Base-by-base conservation (phyloP, 2,329 filamentous ascomycete species). In the Monosporascus sp. region DNA sequence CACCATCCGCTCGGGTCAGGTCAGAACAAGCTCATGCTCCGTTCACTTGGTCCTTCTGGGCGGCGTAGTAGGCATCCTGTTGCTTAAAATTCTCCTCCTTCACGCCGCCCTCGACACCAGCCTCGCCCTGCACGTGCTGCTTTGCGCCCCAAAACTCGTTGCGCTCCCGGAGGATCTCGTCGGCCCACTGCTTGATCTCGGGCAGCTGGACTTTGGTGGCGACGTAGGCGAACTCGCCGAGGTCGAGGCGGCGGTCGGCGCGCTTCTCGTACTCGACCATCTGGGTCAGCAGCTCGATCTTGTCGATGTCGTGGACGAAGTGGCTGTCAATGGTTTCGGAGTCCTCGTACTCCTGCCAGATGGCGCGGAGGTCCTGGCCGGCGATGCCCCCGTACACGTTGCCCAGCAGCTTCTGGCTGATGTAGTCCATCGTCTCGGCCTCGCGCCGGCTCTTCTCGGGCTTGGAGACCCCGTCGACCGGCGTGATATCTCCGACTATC, bases 261-360 rank as follows among this genome's bases (percentile, higher is more conserved):
- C 79, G 74, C 63, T 88, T 86, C 80, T 99, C 94, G 67, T 99
- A 99, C 72, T 99, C 94, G 31, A 96, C 77, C 89, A 97, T 97
- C 76, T 99, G 94, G 66, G 96, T 75, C 56, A 99, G 74, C 60
- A 99, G 76, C 75, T 99, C 94, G 70, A 99, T 85, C 84, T 97
- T 97, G 74, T 99, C 94, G 55, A 99, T 84, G 69, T 99, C 94
- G 70, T 99, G 94, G 44, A 99, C 94, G 59, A 93, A 97, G 56
- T 86, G 79, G 61, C 88, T 89, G 68, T 99, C 93, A 16, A 86
- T 74, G 8, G 94, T 97, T 73, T 86, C 66, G 19, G 85, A 86
- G 63, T 94, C 90, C 72, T 99, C 94, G 67, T 99, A 99, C 72
- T 99, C 94, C 66, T 95, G 87, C 90, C 94, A 99, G 49, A 97